Evolutionary conservation across 2,329 filamentous ascomycete genomes (phyloP), one percentile per base, ranked within the genome.

Genomic region (Fusarium begoniae): DNA sequence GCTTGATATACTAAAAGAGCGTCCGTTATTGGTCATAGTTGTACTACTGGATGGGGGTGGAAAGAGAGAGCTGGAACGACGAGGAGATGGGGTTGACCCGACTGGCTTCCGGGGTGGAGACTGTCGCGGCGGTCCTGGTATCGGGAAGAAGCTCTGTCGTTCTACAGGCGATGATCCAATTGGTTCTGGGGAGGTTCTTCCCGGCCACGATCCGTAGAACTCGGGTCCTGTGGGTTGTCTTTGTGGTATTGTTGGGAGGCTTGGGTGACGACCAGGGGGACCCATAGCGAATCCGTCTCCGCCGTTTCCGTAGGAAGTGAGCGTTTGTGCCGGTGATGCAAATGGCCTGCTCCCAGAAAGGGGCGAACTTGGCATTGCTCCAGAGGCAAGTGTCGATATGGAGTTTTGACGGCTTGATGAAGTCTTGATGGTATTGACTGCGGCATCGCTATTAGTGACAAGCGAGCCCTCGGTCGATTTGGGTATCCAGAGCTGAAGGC

Each of bases 401-500:
- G 77, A 78, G 40, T 56, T 66, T 14, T 69, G 62, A 26, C 77
- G 76, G 28, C 59, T 68, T 14, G 66, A 50, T 15, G 65, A 35
- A 22, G 43, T 68, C 20, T 61, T 65, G 6, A 44, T 55, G 13
- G 55, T 37, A 17, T 68, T 73, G 12, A 66, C 63, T 6, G 74
- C 58, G 4, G 74, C 78, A 48, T 79, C 78, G 7, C 77, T 79
- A 13, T 73, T 78, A 1, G 70, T 81, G 24, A 82, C 75, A 1
- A 82, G 74, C 2, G 77, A 75, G 1, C 78, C 80, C 7, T 74
- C 75, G 2, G 78, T 64, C 40, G 71, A 64, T 43, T 80, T 80
- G 7, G 80, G 78, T 45, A 82, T 70, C 80, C 80, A 82, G 38
- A 82, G 76, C 24, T 82, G 80, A 15, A 82, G 60, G 14, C 76